Evolutionary conservation across 768 basidiomycete species (phyloP), one percentile per base, ranked within the genome.

Genomic region (Exsudoporus frostii): DNA sequence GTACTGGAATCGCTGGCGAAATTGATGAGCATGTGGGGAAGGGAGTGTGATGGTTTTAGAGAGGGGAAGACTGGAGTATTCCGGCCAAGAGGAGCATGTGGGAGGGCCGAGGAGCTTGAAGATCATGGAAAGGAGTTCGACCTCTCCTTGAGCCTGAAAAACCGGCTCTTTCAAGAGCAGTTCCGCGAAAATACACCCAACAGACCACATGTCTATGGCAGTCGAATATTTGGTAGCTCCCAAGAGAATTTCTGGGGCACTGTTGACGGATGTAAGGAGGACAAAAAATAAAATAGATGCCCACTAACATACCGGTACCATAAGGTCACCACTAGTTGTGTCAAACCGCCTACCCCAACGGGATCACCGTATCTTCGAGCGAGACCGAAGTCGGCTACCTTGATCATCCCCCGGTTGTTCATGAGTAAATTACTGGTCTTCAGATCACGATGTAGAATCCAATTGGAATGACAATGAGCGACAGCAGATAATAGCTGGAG

Each of bases 351-450:
- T 6, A 93, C 86, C 20, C 96, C 95, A 11, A 98, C 81, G 10
- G 97, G 97, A 69, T 98, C 97, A 17, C 97, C 97, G 65, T 92
- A 99, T 48, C 94, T 84, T 62, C 97, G 77, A 15, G 97, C 97
- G 27, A 98, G 82, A 6, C 97, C 97, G 68, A 98, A 99, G 71
- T 99, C 97, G 14, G 97, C 97, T 7, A 99, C 94, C 66, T 98
- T 98, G 73, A 99, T 95, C 34, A 90, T 95, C 1, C 97, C 97
- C 8, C 97, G 86, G 67, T 99, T 99, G 71, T 98, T 99, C 96
- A 99, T 96, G 42, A 99, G 79, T 33, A 99, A 72, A 68, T 99
- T 99, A 63, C 92, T 95, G 19, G 97, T 98, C 71, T 99, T 99
- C 55, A 99, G 71, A 68, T 99, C 97, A 24, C 97, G 86, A 66